Evolutionary conservation across 352 stramenopile genomes (phyloP).

Genomic region (Phytopythium ostracodes): DNA sequence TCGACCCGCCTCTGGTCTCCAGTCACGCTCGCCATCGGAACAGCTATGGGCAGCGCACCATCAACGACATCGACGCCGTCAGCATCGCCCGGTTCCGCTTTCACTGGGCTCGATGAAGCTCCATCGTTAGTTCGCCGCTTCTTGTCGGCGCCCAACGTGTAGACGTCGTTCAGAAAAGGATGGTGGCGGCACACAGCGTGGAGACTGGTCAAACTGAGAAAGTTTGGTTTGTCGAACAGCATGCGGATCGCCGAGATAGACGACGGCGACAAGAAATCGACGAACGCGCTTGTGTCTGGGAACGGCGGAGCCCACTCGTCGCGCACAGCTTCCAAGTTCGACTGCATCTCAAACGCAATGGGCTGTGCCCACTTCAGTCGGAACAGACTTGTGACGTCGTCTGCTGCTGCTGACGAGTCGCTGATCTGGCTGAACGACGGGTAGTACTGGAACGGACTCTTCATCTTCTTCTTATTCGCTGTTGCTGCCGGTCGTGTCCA

Average conservation of each 20-base stretch:
- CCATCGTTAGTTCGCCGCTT: background rate
- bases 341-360: slow-evolving; percentile 37
- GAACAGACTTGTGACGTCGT: slow-evolving; percentile 18
- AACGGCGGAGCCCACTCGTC: slow-evolving; percentile 39
- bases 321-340: slow-evolving; percentile 16
- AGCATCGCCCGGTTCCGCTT: background rate
- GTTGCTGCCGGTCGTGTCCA: background rate
- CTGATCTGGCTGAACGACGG: slow-evolving; percentile 18
- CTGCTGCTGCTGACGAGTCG: background rate
- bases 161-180: slow-evolving; percentile 19
- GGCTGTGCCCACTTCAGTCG: slow-evolving; percentile 33
- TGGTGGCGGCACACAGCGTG: slow-evolving; percentile 25
- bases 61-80: background rate
- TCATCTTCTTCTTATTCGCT: background rate
- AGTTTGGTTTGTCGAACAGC: slow-evolving; percentile 31
- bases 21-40: background rate
- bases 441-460: slow-evolving; percentile 30
- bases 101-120: background rate
- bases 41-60: background rate
- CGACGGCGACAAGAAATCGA: slow-evolving; percentile 27
- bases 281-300: slow-evolving; percentile 27
- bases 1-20: slow-evolving; percentile 11
- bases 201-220: slow-evolving; percentile 29
- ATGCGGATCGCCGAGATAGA: slow-evolving; percentile 15
- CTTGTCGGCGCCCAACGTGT: background rate